These are phyloP conservation scores for Psophocarpus tetragonolobus DNA, from an alignment of 306 rosid species.

Conservation along the genomic window DNA sequence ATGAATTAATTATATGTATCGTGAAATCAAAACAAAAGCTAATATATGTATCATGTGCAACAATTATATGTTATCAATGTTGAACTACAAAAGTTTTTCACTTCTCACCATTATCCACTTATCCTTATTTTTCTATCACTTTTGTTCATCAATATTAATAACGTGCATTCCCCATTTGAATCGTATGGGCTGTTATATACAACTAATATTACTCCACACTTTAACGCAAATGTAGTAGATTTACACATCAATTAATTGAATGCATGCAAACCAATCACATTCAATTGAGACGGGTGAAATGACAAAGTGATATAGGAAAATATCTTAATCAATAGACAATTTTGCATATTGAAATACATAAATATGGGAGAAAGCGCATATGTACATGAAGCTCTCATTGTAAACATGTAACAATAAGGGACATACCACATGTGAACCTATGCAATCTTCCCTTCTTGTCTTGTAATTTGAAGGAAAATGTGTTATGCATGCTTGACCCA, in stretches of 20 bases:
- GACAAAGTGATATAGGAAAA: neutral
- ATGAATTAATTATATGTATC: neutral
- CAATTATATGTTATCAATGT: neutral
- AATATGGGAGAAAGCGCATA: neutral
- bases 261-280: neutral
- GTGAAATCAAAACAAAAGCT: neutral
- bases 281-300: neutral
- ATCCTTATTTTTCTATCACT: neutral
- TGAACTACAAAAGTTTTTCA: neutral
- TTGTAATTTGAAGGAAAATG: conserved; percentile 75
- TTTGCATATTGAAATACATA: neutral
- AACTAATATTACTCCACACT: neutral
- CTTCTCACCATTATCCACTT: neutral
- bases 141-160: neutral
- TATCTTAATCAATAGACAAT: neutral
- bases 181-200: neutral
- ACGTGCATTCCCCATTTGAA: too few species aligned
- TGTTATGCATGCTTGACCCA: conserved; percentile 38
- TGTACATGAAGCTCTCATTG: neutral
- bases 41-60: neutral
- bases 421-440: conserved; percentile 82
- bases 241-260: neutral
- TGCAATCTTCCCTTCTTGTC: conserved; percentile 83
- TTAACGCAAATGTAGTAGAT: neutral
- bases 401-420: conserved; percentile 10